Evolutionary conservation across 208 protist genomes (phyloP).

Genomic region (Trypanosoma mega): DNA sequence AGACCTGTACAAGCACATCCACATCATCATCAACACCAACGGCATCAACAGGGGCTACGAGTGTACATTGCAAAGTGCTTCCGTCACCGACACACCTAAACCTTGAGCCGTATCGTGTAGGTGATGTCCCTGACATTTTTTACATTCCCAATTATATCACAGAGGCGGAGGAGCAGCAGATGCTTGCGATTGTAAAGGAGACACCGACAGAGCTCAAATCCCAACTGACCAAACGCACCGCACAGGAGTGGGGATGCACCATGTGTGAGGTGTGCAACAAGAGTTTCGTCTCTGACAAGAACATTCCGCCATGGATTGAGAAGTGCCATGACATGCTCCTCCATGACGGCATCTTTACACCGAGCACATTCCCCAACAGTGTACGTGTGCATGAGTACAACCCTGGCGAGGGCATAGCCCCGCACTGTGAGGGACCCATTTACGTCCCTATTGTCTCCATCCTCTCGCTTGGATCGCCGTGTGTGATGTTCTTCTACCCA

Average conservation of each 20-base stretch:
- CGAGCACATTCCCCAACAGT: slow-evolving; percentile 87
- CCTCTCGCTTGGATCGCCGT: slow-evolving; percentile 75
- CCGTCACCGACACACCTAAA: slow-evolving; percentile 47
- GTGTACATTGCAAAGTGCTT: too few relatives aligned
- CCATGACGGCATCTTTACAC: slow-evolving; percentile 85
- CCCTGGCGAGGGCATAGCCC: slow-evolving; percentile 76
- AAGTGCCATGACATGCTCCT: slow-evolving; percentile 77
- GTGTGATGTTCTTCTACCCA: slow-evolving; percentile 88
- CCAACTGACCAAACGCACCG: slow-evolving; percentile 76
- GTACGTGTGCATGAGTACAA: slow-evolving; percentile 92
- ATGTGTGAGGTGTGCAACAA: slow-evolving; percentile 88
- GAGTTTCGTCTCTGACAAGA: slow-evolving; percentile 85
- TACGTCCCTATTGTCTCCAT: slow-evolving; percentile 84
- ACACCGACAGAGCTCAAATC: slow-evolving; percentile 80
- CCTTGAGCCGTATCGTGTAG: slow-evolving; percentile 63
- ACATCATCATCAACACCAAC: too few relatives aligned
- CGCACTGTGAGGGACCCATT: slow-evolving; percentile 90
- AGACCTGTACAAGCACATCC: too few relatives aligned
- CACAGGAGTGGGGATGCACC: slow-evolving; percentile 89
- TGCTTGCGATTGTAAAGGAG: slow-evolving; percentile 49
- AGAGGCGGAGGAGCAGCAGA: slow-evolving; percentile 69
- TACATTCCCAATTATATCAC: slow-evolving; percentile 91
- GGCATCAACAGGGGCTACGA: too few relatives aligned
- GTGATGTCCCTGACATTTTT: slow-evolving; percentile 67
- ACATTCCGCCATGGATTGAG: slow-evolving; percentile 87